phyloP scores from a whole-genome alignment of 306 rosid species.

The Cucumis cinereus region DNA sequence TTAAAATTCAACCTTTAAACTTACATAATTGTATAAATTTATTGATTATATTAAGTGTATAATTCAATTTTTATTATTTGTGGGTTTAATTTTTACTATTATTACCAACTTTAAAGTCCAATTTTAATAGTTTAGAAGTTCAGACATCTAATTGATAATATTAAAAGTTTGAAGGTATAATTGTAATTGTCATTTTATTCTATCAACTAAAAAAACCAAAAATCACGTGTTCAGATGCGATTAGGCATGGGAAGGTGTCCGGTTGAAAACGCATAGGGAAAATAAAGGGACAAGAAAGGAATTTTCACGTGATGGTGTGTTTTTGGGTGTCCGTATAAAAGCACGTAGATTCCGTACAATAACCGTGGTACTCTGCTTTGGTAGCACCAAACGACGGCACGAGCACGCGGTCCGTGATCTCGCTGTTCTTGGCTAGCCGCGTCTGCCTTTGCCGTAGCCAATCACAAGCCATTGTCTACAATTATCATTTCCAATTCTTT shows the following conservation, averaged over 20 bases:
- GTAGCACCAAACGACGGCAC: not conserved
- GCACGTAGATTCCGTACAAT: not conserved
- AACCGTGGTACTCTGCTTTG: not conserved
- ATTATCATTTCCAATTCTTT: no score
- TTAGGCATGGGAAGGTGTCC: not conserved
- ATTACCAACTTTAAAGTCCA: no score
- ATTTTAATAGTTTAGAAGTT: no score
- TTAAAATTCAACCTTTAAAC: no score
- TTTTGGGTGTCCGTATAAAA: not conserved
- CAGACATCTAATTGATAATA: no score
- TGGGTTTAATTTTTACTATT: no score
- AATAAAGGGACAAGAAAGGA: not conserved
- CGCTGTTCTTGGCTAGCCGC: not conserved
- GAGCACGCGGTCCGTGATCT: not conserved
- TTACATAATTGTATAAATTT: no score
- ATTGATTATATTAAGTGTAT: no score
- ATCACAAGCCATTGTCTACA: not conserved
- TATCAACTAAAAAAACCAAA: no score
- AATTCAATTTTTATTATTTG: no score
- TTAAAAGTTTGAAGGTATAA: no score
- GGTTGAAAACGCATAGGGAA: not conserved
- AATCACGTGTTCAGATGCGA: not conserved
- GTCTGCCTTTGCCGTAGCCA: not conserved
- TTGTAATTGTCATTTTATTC: no score
- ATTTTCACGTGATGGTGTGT: not conserved